Evolutionary conservation across 2,329 filamentous ascomycete species (phyloP).

Genomic region (Spiromastix sp.): DNA sequence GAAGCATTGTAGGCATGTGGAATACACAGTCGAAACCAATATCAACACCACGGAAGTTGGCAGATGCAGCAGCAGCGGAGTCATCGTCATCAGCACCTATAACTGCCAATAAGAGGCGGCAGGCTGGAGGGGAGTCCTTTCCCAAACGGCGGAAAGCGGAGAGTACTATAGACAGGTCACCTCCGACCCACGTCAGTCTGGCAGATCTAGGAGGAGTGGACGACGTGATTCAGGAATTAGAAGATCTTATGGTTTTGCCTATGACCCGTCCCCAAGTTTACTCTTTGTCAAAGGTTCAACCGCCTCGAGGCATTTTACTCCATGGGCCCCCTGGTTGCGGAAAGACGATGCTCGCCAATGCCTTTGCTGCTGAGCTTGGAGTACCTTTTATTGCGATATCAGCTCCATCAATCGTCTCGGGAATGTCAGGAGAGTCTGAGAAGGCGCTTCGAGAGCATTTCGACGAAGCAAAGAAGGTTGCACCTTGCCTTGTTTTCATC

Average conservation of each 20-base stretch:
- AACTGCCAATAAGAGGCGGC: conserved; percentile 43
- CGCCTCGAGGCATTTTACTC: conserved; percentile 64
- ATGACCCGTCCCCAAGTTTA: conserved; percentile 60
- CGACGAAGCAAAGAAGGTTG: conserved; percentile 74
- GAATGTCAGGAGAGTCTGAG: conserved; percentile 83
- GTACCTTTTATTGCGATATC: conserved; percentile 75
- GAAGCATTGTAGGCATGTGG: conserved; percentile 53
- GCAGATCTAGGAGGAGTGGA: conserved; percentile 69
- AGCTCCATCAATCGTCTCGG: conserved; percentile 69
- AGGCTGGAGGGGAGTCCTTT: conserved; percentile 55
- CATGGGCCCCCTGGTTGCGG: conserved; percentile 79
- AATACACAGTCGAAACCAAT: conserved; percentile 27
- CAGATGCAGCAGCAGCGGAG: conserved; percentile 18
- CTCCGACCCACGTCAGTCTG: conserved; percentile 58
- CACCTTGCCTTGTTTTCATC: conserved; percentile 83
- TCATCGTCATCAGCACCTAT: conserved; percentile 17
- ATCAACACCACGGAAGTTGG: conserved; percentile 16
- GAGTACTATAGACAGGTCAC: conserved; percentile 48
- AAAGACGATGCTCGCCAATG: conserved; percentile 75
- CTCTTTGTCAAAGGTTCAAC: conserved; percentile 53
- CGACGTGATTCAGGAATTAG: conserved; percentile 57
- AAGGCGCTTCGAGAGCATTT: conserved; percentile 78
- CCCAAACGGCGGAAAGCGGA: conserved; percentile 54
- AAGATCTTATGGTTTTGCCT: conserved; percentile 62
- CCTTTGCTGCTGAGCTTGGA: conserved; percentile 63